Evolutionary conservation across 2,329 filamentous ascomycete genomes (phyloP), one percentile per base, ranked within the genome.

Genomic region (Botryotinia narcissicola): DNA sequence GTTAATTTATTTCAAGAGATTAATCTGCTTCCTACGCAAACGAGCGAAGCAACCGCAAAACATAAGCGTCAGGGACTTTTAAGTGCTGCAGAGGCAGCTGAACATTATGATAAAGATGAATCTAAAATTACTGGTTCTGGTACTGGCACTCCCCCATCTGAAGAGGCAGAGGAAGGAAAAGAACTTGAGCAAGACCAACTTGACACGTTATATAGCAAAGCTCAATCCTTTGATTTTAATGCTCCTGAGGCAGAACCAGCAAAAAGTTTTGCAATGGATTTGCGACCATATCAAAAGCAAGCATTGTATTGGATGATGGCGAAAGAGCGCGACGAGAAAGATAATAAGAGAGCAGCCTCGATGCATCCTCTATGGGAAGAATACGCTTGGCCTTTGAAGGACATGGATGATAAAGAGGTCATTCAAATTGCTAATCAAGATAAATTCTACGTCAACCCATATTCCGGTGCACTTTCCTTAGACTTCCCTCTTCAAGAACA

Each of bases 281-380:
- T 99, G 42, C 90, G 96, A 4, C 94, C 93, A 70, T 99, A 99
- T 78, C 96, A 99, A 81, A 97, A 94, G 80, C 96, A 99, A 82
- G 94, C 96, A 0, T 84, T 99, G 9, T 87, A 98, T 80, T 99
- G 96, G 96, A 98, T 99, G 94, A 86, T 98, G 76, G 88, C 91
- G 7, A 98, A 98, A 81, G 96, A 99, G 81, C 95, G 90, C 78
- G 90, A 97, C 76, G 87, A 92, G 75, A 91, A 90, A 77, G 87
- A 89, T 18, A 87, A 90, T 42, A 82, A 85, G 54, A 89, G 90
- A 72, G 90, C 95, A 78, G 85, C 86, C 6, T 98, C 94, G 0
- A 97, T 99, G 93, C 95, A 99, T 82, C 96, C 96, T 0, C 83
- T 99, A 0, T 99, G 96, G 96, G 96, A 99, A 83, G 93, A 98